These are phyloP conservation scores for Diaporthe caulivora DNA, from an alignment of 2,329 filamentous ascomycete genomes.

Conservation along the genomic window DNA sequence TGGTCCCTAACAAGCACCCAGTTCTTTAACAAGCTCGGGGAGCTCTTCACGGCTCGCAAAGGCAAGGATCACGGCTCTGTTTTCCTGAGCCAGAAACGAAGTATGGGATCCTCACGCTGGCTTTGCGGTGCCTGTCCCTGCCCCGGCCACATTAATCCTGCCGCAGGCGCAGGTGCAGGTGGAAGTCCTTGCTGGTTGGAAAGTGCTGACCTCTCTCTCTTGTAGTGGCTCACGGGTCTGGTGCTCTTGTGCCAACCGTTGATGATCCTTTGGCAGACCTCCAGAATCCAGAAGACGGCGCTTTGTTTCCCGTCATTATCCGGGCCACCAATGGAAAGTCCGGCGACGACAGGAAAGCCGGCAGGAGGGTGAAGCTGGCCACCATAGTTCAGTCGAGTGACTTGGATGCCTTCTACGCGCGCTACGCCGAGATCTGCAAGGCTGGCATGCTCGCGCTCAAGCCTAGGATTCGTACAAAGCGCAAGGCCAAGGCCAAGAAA, in stretches of 20 bases:
- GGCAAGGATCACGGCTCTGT: conserved; percentile 80
- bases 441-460: conserved; percentile 88
- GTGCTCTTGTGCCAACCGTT: conserved; percentile 56
- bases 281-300: conserved; percentile 51
- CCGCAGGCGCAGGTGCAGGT: not conserved
- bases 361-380: conserved; percentile 78
- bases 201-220: not conserved
- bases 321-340: conserved; percentile 86
- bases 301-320: conserved; percentile 74
- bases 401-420: conserved; percentile 83
- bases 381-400: conserved; percentile 84
- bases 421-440: conserved; percentile 94
- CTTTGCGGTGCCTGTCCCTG: not conserved
- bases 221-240: conserved; percentile 59
- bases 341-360: conserved; percentile 60
- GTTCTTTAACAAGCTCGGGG: conserved; percentile 79
- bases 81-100: conserved; percentile 81
- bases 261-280: conserved; percentile 72
- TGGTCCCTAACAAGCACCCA: conserved; percentile 51
- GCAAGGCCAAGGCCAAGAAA: conserved; percentile 82
- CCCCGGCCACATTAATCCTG: not conserved
- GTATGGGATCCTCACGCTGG: conserved; percentile 58
- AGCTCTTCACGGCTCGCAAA: conserved; percentile 76
- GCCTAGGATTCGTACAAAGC: conserved; percentile 91
- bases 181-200: not conserved